A percentile compares a stretch with the other conserved stretches of the same genome.
phyloP scores from a whole-genome alignment of 371 early-diverging fungal species.

The Apophysomyces ossiformis region DNA sequence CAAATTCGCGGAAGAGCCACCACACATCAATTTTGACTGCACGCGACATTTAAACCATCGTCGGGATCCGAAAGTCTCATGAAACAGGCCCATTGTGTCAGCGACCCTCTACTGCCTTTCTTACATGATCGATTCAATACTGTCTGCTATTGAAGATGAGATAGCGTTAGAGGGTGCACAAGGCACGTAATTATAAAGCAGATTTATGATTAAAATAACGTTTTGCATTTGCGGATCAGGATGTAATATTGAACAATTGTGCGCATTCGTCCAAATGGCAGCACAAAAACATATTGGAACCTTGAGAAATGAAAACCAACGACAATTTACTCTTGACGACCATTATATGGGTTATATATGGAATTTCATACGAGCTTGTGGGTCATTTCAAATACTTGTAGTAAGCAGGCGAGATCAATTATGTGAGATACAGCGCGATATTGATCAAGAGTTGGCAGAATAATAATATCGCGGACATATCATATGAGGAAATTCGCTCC shows the following conservation, averaged over 20 bases:
- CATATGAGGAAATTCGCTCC: neutral
- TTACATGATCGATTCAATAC: neutral
- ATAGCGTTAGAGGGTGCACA: constrained; percentile 3
- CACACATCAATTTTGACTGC: no score
- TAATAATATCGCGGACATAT: neutral
- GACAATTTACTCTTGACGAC: neutral
- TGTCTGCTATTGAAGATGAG: neutral
- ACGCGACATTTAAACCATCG: no score
- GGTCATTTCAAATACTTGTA: neutral
- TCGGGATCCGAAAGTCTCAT: no score
- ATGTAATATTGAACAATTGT: neutral
- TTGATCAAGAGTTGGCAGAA: neutral
- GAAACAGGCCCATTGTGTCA: no score
- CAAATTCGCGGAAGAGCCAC: no score
- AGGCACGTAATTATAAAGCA: neutral
- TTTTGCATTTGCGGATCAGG: neutral
- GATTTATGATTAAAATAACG: neutral
- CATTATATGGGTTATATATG: neutral
- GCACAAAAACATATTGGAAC: neutral
- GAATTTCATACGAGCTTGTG: neutral
- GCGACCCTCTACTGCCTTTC: neutral
- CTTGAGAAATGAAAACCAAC: neutral
- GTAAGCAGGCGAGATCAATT: neutral
- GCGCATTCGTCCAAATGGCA: neutral
- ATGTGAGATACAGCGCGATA: neutral